A percentile compares a stretch with the other conserved stretches of the same genome.
Evolutionary conservation across 495 filamentous ascomycete genomes (phyloP).

Genomic region (Neurospora sp.): DNA sequence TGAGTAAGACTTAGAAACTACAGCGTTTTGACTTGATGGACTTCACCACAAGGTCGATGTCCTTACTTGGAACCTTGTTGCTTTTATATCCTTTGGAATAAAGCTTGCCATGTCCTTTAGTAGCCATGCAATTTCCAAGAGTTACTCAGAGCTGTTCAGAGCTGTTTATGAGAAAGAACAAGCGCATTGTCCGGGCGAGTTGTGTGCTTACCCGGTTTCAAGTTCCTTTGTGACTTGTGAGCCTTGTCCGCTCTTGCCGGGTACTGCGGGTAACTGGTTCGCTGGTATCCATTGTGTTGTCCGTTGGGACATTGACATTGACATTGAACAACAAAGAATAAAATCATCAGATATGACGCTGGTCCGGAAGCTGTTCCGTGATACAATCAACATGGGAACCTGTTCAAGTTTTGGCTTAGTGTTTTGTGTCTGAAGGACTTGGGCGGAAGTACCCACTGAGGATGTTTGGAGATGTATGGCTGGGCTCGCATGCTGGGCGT

Average conservation of each 20-base stretch:
- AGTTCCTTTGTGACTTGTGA: not conserved
- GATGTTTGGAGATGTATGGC: not conserved
- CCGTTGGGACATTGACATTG: not conserved
- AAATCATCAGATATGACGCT: not conserved
- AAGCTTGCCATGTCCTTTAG: not conserved
- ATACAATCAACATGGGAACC: not conserved
- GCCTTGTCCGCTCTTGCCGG: not conserved
- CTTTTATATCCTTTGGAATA: not conserved
- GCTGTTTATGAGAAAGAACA: not conserved
- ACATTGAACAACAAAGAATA: not conserved
- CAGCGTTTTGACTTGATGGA: not conserved
- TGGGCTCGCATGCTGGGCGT: not conserved
- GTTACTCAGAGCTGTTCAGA: not conserved
- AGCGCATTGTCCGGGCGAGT: not conserved
- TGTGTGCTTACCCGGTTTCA: not conserved
- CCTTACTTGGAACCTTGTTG: not conserved
- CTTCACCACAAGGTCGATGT: not conserved
- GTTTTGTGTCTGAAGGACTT: not conserved
- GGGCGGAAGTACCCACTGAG: not conserved
- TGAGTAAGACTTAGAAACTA: not conserved
- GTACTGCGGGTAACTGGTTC: not conserved
- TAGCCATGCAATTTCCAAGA: not conserved
- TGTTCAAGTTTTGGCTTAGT: not conserved
- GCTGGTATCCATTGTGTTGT: not conserved
- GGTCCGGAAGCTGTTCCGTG: not conserved